Evolutionary conservation across 2,329 filamentous ascomycete genomes (phyloP).

Genomic region (Botryotinia globosa): DNA sequence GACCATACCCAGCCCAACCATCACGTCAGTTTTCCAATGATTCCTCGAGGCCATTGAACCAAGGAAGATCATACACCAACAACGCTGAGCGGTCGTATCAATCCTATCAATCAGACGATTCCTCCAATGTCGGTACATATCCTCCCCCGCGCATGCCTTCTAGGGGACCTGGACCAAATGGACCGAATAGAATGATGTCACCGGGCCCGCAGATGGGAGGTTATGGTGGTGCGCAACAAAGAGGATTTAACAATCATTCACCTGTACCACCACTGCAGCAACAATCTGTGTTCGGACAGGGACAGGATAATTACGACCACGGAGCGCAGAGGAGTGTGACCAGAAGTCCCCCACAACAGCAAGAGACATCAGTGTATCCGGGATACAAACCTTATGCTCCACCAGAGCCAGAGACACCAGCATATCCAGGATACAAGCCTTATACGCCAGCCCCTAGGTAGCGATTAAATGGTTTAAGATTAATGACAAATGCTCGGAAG

Average conservation of each 20-base stretch:
- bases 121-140: conserved; percentile 11
- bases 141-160: conserved; percentile 24
- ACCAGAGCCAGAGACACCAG: neutral
- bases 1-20: conserved; percentile 26
- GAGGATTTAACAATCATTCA: neutral
- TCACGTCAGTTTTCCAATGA: conserved; percentile 32
- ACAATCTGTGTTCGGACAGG: neutral
- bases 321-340: neutral
- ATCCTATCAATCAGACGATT: conserved; percentile 9
- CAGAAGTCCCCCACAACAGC: conserved; percentile 12
- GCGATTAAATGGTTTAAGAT: neutral
- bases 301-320: neutral
- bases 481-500: neutral
- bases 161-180: conserved; percentile 26
- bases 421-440: conserved; percentile 17
- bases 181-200: conserved; percentile 27
- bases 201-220: conserved; percentile 27
- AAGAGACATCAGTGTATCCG: conserved; percentile 8
- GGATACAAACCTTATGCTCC: conserved; percentile 12
- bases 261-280: neutral
- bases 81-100: conserved; percentile 19
- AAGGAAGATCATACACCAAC: conserved; percentile 30
- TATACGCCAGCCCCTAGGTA: conserved; percentile 6
- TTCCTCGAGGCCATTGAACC: conserved; percentile 27
- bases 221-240: conserved; percentile 6